Base-by-base conservation (phyloP, 2,329 filamentous ascomycete genomes). In the Blumeriella jaapii region DNA sequence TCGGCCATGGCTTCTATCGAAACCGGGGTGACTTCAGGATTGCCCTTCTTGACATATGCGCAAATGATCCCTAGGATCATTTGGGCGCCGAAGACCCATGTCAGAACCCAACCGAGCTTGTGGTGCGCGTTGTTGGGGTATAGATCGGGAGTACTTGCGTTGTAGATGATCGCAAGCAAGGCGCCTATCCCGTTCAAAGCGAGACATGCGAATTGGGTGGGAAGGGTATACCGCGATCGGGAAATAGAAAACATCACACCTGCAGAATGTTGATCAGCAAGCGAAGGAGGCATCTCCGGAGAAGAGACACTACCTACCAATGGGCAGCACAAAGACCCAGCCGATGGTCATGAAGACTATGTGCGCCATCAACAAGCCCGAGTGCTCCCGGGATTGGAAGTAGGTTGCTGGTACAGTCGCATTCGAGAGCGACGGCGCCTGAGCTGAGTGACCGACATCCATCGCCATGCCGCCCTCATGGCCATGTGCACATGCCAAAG, bases 101-200 rank as follows among this genome's bases (percentile, higher is more conserved):
- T 89, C 18, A 80, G 68, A 26, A 83, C 66, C 89, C 89, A 96
- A 36, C 86, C 86, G 29, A 89, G 69, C 57, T 82, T 86, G 62
- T 86, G 78, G 57, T 95, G 87, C n/a, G 80, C 73, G 54, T 93
- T 93, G 54, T 82, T 78, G 19, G 77, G 76, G 55, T 94, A 95
- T 27, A 95, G 63, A 53, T 94, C 83, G 1, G 86, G 85, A 0
- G 85, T 93, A 44, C 71, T 75, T 39, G 71, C 67, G 55, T 91
- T 85, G 64, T 94, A 94, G 20, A 84, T 62, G 31, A 72, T 68
- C 6, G 72, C 75, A 16, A 82, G 55, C 10, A 83, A 52, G 15
- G 87, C 47, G 12, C 78, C 82, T 2, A 78, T 47, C 3, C 64
- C 67, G 53, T 86, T 84, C 22, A 68, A 55, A 1, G 66, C 60